phyloP scores from a whole-genome alignment of 2,329 filamentous ascomycete species.

The Phyllosticta paracitricarpa region DNA sequence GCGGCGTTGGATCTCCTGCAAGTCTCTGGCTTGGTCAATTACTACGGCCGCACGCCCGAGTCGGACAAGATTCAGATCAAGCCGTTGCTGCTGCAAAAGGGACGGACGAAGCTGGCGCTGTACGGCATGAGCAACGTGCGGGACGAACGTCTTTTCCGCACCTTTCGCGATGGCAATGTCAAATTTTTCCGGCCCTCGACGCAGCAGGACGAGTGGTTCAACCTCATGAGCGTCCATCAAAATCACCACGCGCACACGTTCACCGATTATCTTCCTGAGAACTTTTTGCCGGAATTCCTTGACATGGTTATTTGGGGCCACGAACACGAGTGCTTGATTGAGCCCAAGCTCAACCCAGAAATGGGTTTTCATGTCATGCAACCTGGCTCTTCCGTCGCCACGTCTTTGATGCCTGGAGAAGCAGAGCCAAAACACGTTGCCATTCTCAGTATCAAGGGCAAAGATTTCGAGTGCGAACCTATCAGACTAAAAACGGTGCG shows the following conservation, averaged over 20 bases:
- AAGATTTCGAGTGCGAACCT: conserved; percentile 68
- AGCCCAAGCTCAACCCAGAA: conserved; percentile 72
- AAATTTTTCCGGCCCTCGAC: conserved; percentile 80
- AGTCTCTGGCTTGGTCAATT: conserved; percentile 85
- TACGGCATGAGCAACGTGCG: conserved; percentile 94
- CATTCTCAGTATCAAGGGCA: conserved; percentile 73
- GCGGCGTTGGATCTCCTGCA: conserved; percentile 88
- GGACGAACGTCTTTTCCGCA: conserved; percentile 88
- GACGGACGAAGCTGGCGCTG: conserved; percentile 79
- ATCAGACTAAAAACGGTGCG: conserved; percentile 80
- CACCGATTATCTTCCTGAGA: conserved; percentile 89
- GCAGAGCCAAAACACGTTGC: conserved; percentile 85
- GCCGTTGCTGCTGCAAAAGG: conserved; percentile 87
- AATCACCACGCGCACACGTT: conserved; percentile 89
- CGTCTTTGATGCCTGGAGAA: conserved; percentile 81
- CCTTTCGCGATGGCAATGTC: conserved; percentile 85
- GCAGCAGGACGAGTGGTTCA: conserved; percentile 88
- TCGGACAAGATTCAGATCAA: conserved; percentile 90
- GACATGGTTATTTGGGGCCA: conserved; percentile 94
- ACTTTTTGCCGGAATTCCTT: conserved; percentile 81
- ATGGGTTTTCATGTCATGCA: conserved; percentile 95
- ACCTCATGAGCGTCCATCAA: conserved; percentile 87
- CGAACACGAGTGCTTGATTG: conserved; percentile 90
- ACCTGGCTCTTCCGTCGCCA: conserved; percentile 90
- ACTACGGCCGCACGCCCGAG: conserved; percentile 85